Evolutionary conservation across 345 rosid species (phyloP).

Genomic region (Pugionium cornutum): DNA sequence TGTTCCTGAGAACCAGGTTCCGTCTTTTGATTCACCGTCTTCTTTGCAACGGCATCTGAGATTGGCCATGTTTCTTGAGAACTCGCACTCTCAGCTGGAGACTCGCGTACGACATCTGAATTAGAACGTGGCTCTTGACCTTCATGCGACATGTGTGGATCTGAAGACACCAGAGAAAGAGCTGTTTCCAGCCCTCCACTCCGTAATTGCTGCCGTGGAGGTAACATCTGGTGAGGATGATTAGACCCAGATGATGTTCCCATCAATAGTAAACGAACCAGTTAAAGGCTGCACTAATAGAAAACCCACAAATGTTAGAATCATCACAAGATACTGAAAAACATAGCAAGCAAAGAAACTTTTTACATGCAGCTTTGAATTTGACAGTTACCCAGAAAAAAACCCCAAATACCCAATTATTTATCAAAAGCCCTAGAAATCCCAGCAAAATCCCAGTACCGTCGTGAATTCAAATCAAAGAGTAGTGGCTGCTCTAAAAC

Average conservation of each 20-base stretch:
- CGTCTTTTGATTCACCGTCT: constrained; percentile 60
- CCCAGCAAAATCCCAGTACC: neutral
- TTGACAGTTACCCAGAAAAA: neutral
- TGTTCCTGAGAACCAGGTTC: constrained; percentile 70
- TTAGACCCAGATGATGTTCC: constrained; percentile 91
- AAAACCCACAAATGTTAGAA: neutral
- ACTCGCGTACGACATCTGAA: constrained; percentile 64
- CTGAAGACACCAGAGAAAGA: constrained; percentile 56
- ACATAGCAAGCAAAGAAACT: neutral
- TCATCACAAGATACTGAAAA: neutral
- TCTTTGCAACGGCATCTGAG: constrained; percentile 27
- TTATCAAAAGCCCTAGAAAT: constrained; percentile 29
- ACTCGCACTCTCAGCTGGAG: constrained; percentile 95
- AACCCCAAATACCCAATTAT: neutral
- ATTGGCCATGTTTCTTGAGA: constrained; percentile 93
- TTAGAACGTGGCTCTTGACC: constrained; percentile 49
- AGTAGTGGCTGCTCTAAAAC: neutral
- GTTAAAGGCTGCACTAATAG: constrained; percentile 24
- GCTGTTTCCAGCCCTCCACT: constrained; percentile 33
- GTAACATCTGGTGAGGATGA: constrained; percentile 76
- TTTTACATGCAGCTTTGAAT: no score
- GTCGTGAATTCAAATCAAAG: neutral
- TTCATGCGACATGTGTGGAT: constrained; percentile 25
- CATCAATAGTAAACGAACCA: constrained; percentile 46
- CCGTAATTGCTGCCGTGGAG: constrained; percentile 83